Conservation (phyloP, 495 filamentous ascomycete species). For the Entonaema liquescens region DNA sequence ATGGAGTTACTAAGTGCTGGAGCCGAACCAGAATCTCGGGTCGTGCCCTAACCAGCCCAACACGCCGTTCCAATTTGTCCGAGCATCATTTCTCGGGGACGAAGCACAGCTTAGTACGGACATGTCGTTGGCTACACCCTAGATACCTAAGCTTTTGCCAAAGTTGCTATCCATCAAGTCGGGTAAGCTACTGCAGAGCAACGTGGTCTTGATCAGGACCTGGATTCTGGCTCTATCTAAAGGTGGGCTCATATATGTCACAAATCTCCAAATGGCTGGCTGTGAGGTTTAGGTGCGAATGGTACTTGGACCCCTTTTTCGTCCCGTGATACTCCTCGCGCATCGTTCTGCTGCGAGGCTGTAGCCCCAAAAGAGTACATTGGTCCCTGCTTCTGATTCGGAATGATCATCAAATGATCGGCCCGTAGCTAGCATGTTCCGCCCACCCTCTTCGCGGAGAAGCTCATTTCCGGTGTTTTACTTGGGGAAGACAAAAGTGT, state of each 20-base stretch:
- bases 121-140: conserved; percentile 25
- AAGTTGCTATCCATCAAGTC: not conserved
- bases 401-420: conserved; percentile 25
- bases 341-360: conserved; percentile 26
- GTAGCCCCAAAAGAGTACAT: conserved; percentile 9
- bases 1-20: conserved; percentile 3
- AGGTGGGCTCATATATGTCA: conserved; percentile 18
- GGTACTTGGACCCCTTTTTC: not conserved
- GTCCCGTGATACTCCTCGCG: not conserved
- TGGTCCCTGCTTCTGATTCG: conserved; percentile 6
- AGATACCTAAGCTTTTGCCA: conserved; percentile 12
- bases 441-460: conserved; percentile 23
- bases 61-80: conserved; percentile 9
- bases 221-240: conserved; percentile 8
- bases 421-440: conserved; percentile 13
- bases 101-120: conserved; percentile 11
- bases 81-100: conserved; percentile 10
- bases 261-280: conserved; percentile 8
- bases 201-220: conserved; percentile 23
- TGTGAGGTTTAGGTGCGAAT: not conserved
- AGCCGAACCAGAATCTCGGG: conserved; percentile 22
- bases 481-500: conserved; percentile 26
- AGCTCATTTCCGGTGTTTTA: conserved; percentile 40
- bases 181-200: conserved; percentile 22
- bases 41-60: not conserved